These are phyloP conservation scores for Aspergillus kassunensis DNA, from an alignment of 495 filamentous ascomycete genomes.

Conservation along the genomic window DNA sequence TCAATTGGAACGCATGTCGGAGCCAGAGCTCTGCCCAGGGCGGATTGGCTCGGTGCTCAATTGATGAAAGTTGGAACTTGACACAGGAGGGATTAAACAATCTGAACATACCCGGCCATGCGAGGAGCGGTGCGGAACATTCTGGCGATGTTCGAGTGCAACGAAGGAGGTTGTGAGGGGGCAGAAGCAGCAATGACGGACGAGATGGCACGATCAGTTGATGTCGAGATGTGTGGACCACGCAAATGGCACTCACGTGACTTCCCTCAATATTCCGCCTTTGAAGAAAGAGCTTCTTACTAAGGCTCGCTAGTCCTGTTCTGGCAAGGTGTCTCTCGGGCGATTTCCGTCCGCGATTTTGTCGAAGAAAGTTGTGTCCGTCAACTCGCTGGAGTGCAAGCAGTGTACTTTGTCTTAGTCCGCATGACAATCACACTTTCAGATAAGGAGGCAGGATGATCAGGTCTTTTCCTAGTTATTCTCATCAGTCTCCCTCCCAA, in stretches of 20 bases:
- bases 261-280: constrained; percentile 35
- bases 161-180: constrained; percentile 23
- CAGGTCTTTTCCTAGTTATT: constrained; percentile 14
- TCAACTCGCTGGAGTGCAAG: not conserved
- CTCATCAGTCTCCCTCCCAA: constrained; percentile 15
- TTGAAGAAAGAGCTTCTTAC: constrained; percentile 22
- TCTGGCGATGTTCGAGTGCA: constrained; percentile 33
- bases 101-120: constrained; percentile 42
- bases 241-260: constrained; percentile 28
- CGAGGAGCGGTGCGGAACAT: constrained; percentile 48
- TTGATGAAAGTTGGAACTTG: not conserved
- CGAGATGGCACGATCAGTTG: constrained; percentile 23
- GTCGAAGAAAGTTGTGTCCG: not conserved
- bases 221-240: constrained; percentile 34
- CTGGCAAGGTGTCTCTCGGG: constrained; percentile 9
- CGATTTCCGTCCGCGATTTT: constrained; percentile 13
- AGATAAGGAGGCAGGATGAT: constrained; percentile 27
- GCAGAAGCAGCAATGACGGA: constrained; percentile 21
- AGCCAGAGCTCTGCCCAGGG: constrained; percentile 12
- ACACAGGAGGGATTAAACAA: not conserved
- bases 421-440: not conserved
- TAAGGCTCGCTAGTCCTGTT: constrained; percentile 24
- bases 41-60: constrained; percentile 11
- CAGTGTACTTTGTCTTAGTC: not conserved
- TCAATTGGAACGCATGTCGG: constrained; percentile 1